A percentile compares a stretch with the other conserved stretches of the same genome.
These are phyloP conservation scores for Rosa rugosa DNA, from an alignment of 306 rosid species.

Conservation along the genomic window DNA sequence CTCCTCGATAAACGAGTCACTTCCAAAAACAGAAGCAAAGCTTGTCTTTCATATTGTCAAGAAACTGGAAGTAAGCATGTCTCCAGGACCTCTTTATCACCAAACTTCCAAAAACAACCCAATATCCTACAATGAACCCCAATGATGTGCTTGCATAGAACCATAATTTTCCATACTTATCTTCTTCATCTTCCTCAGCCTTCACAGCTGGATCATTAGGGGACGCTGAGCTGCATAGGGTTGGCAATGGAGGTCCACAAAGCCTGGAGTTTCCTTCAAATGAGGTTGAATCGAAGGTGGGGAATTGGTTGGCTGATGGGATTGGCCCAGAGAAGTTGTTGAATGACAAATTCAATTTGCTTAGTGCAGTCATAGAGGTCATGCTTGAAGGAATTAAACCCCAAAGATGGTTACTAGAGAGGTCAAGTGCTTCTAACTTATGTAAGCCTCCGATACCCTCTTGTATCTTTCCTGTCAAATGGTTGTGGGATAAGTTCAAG, in stretches of 20 bases:
- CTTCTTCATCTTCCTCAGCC: neutral
- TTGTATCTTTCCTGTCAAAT: slow-evolving; percentile 11
- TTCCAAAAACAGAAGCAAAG: neutral
- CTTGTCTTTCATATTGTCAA: neutral
- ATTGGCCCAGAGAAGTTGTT: slow-evolving; percentile 17
- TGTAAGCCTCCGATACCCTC: neutral
- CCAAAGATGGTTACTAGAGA: slow-evolving; percentile 17
- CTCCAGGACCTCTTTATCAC: neutral
- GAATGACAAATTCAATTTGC: neutral
- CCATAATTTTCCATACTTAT: neutral
- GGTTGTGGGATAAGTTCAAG: slow-evolving; percentile 5
- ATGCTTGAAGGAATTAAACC: slow-evolving; percentile 16
- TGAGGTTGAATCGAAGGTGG: neutral
- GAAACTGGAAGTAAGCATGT: neutral
- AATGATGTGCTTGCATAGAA: neutral
- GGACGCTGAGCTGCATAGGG: neutral
- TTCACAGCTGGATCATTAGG: neutral
- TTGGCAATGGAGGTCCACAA: neutral
- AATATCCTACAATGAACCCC: neutral
- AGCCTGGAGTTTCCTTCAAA: neutral
- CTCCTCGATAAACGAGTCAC: no score
- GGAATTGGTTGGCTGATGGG: slow-evolving; percentile 4
- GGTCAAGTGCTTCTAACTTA: slow-evolving; percentile 1
- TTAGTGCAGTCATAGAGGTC: neutral
- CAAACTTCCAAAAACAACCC: neutral